Evolutionary conservation across 2,329 filamentous ascomycete species (phyloP).

Genomic region (Aspergillus fumigatiaffinis): DNA sequence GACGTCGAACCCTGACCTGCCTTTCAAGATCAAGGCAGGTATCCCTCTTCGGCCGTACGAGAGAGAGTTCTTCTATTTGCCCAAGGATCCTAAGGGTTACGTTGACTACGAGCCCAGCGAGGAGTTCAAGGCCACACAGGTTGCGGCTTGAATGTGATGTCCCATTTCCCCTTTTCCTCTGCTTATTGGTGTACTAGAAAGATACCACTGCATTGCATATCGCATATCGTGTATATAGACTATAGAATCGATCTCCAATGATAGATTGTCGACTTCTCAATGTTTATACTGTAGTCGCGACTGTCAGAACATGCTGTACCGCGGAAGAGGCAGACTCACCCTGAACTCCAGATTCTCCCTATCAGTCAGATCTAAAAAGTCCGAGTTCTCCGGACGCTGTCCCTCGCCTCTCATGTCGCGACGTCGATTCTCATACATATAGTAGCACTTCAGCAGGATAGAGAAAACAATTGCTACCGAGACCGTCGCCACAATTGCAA

Average conservation of each 20-base stretch:
- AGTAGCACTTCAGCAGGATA: constrained; percentile 19
- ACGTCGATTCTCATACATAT: constrained; percentile 30
- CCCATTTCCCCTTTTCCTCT: not conserved
- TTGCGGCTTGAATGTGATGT: constrained; percentile 13
- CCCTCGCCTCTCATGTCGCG: constrained; percentile 19
- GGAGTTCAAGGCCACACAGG: constrained; percentile 25
- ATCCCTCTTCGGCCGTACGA: constrained; percentile 38
- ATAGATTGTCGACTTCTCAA: not conserved
- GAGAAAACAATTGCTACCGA: constrained; percentile 26
- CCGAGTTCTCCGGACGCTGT: constrained; percentile 20
- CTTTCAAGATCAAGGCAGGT: constrained; percentile 38
- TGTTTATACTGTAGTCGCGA: constrained; percentile 3
- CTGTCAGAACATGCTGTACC: not conserved
- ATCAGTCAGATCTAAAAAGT: constrained; percentile 33
- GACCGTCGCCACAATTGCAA: constrained; percentile 35
- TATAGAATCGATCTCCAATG: not conserved
- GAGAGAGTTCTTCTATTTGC: constrained; percentile 39
- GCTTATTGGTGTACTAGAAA: not conserved
- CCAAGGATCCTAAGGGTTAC: constrained; percentile 37
- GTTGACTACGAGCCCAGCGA: constrained; percentile 34
- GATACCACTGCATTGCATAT: not conserved
- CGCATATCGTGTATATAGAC: constrained; percentile 9
- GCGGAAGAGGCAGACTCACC: constrained; percentile 5
- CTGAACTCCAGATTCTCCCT: constrained; percentile 27
- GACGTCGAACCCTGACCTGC: constrained; percentile 45